These are phyloP conservation scores for Arbutus unedo DNA, from an alignment of 148 eudicot species.

Conservation along the genomic window DNA sequence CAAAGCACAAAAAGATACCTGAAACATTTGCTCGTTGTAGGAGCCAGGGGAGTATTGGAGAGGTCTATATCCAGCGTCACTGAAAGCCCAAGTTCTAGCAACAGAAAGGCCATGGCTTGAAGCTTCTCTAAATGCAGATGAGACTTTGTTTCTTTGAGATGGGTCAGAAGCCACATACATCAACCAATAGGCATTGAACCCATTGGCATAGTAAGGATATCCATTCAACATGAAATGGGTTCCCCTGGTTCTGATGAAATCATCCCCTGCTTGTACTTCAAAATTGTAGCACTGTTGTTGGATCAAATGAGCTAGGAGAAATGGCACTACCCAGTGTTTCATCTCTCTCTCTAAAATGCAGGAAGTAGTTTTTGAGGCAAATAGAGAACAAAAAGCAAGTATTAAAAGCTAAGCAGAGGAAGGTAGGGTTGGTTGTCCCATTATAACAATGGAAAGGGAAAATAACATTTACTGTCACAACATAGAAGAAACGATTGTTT, in stretches of 20 bases:
- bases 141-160: constrained; percentile 62
- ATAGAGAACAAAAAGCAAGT: not conserved
- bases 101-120: constrained; percentile 66
- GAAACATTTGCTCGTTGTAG: constrained; percentile 70
- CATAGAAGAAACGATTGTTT: too few species aligned
- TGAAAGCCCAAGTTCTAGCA: constrained; percentile 96
- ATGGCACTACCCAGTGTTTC: constrained; percentile 22
- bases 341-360: constrained; percentile 14
- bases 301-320: constrained; percentile 29
- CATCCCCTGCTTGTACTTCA: constrained; percentile 32
- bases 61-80: constrained; percentile 75
- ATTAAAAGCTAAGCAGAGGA: not conserved
- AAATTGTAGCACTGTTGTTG: constrained; percentile 12
- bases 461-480: not conserved
- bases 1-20: constrained; percentile 35
- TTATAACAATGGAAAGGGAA: not conserved
- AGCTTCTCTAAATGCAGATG: constrained; percentile 69
- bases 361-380: not conserved
- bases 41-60: constrained; percentile 84
- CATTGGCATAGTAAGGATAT: constrained; percentile 76
- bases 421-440: constrained; percentile 1
- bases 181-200: constrained; percentile 97
- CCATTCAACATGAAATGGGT: constrained; percentile 74
- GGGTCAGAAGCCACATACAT: constrained; percentile 86
- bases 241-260: constrained; percentile 66